Evolutionary conservation across 1,284 basidiomycete species (phyloP).

Genomic region (Anthracocystis panici-leucophaei): DNA sequence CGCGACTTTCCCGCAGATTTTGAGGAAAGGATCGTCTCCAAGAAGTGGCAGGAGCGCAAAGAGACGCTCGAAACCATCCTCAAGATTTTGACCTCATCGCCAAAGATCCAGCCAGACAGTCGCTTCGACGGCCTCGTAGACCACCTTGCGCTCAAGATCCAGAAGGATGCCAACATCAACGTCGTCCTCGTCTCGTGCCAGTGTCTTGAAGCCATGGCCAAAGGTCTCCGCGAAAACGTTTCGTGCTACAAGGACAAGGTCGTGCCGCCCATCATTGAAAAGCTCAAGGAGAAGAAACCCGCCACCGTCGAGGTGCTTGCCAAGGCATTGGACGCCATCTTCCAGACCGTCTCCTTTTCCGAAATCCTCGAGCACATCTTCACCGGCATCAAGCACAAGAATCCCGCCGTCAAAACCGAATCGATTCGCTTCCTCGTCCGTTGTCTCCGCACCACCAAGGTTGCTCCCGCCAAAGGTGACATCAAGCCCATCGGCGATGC

Average conservation of each 20-base stretch:
- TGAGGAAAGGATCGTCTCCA: slow-evolving; percentile 79
- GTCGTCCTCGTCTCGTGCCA: slow-evolving; percentile 91
- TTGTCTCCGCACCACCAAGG: slow-evolving; percentile 77
- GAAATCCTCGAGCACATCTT: slow-evolving; percentile 89
- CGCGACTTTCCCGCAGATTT: slow-evolving; percentile 71
- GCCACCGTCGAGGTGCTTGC: slow-evolving; percentile 90
- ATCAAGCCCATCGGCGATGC: slow-evolving; percentile 86
- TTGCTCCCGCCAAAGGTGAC: slow-evolving; percentile 79
- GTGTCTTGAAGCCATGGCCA: slow-evolving; percentile 86
- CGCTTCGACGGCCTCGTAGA: slow-evolving; percentile 78
- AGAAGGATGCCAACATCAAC: slow-evolving; percentile 92
- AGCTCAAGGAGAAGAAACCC: slow-evolving; percentile 93
- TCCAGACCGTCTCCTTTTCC: slow-evolving; percentile 78
- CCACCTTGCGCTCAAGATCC: slow-evolving; percentile 83
- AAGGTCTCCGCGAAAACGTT: slow-evolving; percentile 80
- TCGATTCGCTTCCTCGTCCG: slow-evolving; percentile 88
- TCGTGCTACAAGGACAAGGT: slow-evolving; percentile 80
- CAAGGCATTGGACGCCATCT: slow-evolving; percentile 88
- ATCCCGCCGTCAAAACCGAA: slow-evolving; percentile 95
- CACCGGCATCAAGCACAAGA: slow-evolving; percentile 85
- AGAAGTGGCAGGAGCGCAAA: slow-evolving; percentile 99
- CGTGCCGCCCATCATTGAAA: slow-evolving; percentile 84
- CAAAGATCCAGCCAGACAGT: slow-evolving; percentile 81
- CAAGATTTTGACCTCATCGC: slow-evolving; percentile 78
- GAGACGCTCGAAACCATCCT: slow-evolving; percentile 83